phyloP scores from a whole-genome alignment of 345 rosid species.

The Linum lewisii region DNA sequence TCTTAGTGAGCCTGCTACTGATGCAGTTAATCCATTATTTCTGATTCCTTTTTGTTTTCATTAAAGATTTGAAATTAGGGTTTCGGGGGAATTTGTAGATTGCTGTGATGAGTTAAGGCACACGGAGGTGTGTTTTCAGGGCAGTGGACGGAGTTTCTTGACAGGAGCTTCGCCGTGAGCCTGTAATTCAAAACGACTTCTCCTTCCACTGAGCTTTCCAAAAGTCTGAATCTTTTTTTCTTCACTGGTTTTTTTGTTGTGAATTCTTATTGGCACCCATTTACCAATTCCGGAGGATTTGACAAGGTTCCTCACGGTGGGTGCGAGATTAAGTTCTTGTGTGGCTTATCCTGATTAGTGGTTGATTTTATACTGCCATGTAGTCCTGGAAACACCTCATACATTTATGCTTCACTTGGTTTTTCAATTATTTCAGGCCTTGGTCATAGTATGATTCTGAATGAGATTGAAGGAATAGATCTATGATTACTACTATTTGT shows the following conservation, averaged over 20 bases:
- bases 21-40: too few relatives aligned
- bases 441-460: too few relatives aligned
- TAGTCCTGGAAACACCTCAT: conserved; percentile 85
- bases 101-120: conserved; percentile 71
- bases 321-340: conserved; percentile 52
- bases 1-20: too few relatives aligned
- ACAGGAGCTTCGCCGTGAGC: conserved; percentile 62
- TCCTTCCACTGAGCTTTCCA: conserved; percentile 96
- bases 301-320: conserved; percentile 57
- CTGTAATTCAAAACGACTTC: conserved; percentile 60
- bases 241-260: background rate
- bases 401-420: too few relatives aligned
- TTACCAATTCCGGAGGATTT: conserved; percentile 89
- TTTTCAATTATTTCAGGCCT: too few relatives aligned
- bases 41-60: too few relatives aligned
- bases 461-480: too few relatives aligned
- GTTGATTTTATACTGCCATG: conserved; percentile 21
- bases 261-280: conserved; percentile 37
- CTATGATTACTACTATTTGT: too few relatives aligned
- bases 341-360: conserved; percentile 77
- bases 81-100: background rate
- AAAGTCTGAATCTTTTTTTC: background rate
- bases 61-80: too few relatives aligned
- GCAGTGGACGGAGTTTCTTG: conserved; percentile 60
- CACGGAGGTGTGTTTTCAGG: conserved; percentile 44